Evolutionary conservation across 305 asterid species (phyloP).

Genomic region (Fraxinus sp.): DNA sequence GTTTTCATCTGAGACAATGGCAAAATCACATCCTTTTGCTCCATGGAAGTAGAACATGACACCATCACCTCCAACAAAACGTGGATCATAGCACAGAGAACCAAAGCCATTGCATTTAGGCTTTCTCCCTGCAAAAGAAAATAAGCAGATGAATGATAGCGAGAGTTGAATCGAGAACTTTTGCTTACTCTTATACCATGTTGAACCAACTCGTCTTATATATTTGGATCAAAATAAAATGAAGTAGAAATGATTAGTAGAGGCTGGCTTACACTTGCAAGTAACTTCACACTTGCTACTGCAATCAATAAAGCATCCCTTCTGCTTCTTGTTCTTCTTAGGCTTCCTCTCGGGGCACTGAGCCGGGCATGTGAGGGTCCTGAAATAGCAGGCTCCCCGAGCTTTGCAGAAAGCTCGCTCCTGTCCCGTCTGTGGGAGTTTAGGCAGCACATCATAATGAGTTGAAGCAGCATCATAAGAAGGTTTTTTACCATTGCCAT

Average conservation of each 20-base stretch:
- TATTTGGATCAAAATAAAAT: not conserved
- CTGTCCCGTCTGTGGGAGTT: constrained; percentile 39
- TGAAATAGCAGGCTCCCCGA: constrained; percentile 39
- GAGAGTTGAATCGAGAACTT: not conserved
- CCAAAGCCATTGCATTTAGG: constrained; percentile 64
- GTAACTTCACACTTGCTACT: constrained; percentile 58
- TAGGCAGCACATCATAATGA: constrained; percentile 30
- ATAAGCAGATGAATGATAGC: not conserved
- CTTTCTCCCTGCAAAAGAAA: constrained; percentile 48
- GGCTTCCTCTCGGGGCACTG: constrained; percentile 67
- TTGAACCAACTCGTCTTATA: not conserved
- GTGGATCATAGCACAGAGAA: constrained; percentile 64
- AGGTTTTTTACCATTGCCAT: constrained; percentile 15
- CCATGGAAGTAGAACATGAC: constrained; percentile 83
- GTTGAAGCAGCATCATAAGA: constrained; percentile 36
- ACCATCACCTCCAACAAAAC: constrained; percentile 75
- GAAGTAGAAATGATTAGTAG: not conserved
- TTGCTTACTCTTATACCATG: not conserved
- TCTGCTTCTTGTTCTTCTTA: constrained; percentile 47
- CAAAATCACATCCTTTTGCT: constrained; percentile 45
- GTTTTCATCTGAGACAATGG: constrained; percentile 57
- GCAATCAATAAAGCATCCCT: constrained; percentile 61
- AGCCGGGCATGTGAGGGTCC: constrained; percentile 51
- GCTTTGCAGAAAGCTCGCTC: constrained; percentile 48
- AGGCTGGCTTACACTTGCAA: constrained; percentile 51